These are phyloP conservation scores for Rhizophora mangle DNA, from an alignment of 345 rosid species.

Conservation along the genomic window DNA sequence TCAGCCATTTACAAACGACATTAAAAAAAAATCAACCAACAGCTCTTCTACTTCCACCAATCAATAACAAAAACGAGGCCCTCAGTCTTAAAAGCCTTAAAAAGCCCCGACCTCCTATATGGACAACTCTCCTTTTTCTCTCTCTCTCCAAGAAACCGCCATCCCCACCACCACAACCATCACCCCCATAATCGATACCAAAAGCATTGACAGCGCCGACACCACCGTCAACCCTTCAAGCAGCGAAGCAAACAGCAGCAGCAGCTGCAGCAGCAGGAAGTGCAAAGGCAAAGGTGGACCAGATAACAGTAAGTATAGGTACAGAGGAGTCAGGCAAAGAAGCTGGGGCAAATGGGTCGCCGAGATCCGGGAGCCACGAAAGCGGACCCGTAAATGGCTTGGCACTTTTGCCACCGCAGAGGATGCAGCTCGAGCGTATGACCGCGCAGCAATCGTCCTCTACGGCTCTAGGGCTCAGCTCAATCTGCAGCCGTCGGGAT, in stretches of 20 bases:
- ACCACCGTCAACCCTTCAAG: conserved; percentile 2
- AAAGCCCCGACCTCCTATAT: conserved; percentile 14
- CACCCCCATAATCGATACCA: not conserved
- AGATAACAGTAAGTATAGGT: conserved; percentile 58
- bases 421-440: conserved; percentile 87
- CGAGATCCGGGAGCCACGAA: conserved; percentile 75
- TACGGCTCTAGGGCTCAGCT: conserved; percentile 80
- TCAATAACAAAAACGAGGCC: conserved; percentile 36
- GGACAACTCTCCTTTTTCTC: conserved; percentile 22
- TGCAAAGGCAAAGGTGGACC: conserved; percentile 70
- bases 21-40: conserved; percentile 21
- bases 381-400: conserved; percentile 78
- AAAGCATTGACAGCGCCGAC: conserved; percentile 1
- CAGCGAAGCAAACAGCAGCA: conserved; percentile 4
- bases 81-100: conserved; percentile 8
- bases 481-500: conserved; percentile 30
- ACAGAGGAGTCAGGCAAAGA: conserved; percentile 64
- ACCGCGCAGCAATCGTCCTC: conserved; percentile 71
- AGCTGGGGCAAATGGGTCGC: conserved; percentile 87
- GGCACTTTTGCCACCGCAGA: conserved; percentile 83
- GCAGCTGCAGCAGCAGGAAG: conserved; percentile 20
- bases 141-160: conserved; percentile 11
- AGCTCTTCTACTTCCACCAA: conserved; percentile 10
- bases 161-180: not conserved
- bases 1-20: conserved; percentile 46